Evolutionary conservation across 768 basidiomycete genomes (phyloP), one percentile per base, ranked within the genome.

Genomic region (Guyanaporus albipodus): DNA sequence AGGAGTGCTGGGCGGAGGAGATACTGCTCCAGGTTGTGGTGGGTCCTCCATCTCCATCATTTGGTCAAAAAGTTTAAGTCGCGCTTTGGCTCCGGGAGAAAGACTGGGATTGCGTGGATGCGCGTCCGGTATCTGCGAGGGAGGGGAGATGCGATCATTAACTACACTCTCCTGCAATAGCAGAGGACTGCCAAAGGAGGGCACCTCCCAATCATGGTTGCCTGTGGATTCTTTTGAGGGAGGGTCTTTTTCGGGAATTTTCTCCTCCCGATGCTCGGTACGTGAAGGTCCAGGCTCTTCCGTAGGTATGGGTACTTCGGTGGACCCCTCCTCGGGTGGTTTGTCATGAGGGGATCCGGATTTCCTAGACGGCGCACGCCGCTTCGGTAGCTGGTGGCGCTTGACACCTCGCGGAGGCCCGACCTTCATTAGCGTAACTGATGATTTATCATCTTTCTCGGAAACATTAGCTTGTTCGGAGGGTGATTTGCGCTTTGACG

Each of bases 21-120:
- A 21, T 15, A 19, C 23, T 17, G 9, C 17, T n/a, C 28, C 29
- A 3, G 36, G 12, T 11, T 18, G 32, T 9, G 44, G 23, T 29
- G 11, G 6, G 15, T 53, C 49, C 10, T 2, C 39, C 51, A 58
- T 54, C 10, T 2, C 39, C 51, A 58, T 54, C 60, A 62, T 55
- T n/a, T 28, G 51, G 40, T 66, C 64, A 34, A 66, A 66, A 10
- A 67, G 31, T 4, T 66, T 46, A 2, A 66, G 60, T 36, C 64
- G 62, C 14, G 58, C 58, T 23, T 14, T 42, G 6, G 66, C 46
- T 23, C 61, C 50, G 4, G 64, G 64, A 27, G 64, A 68, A 17
- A 68, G 56, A 12, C 41, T 35, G 10, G 57, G 55, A 14, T 27
- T 55, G 14, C 9, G 38, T 14, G 14, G 35, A 10, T 29, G 38